Evolutionary conservation across 306 rosid genomes (phyloP).

Genomic region (Medicago lupulina): DNA sequence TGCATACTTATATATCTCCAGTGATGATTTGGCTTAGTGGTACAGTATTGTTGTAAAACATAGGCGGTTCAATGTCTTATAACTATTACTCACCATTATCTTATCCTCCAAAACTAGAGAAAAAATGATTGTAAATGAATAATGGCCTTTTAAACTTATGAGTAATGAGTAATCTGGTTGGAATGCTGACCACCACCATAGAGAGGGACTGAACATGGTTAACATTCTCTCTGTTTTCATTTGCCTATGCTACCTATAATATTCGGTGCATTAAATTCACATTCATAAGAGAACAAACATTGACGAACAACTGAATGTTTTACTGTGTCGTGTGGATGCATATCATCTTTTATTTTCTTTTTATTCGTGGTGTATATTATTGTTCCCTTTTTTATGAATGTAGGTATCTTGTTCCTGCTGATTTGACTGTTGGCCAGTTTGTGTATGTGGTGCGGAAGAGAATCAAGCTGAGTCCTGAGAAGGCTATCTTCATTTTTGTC

Average conservation of each 20-base stretch:
- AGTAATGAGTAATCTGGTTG: slow-evolving; percentile 9
- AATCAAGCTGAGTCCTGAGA: slow-evolving; percentile 84
- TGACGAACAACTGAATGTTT: neutral
- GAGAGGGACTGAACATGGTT: neutral
- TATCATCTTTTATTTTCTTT: neutral
- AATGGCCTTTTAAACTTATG: neutral
- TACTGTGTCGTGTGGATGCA: neutral
- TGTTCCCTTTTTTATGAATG: slow-evolving; percentile 29
- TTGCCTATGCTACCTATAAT: neutral
- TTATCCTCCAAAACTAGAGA: neutral
- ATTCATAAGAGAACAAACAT: neutral
- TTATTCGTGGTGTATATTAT: neutral
- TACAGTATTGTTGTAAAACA: no score
- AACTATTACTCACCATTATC: neutral
- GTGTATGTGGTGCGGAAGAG: slow-evolving; percentile 90
- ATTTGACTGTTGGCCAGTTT: slow-evolving; percentile 84
- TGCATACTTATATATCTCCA: neutral
- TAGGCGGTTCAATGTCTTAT: neutral
- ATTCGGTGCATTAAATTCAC: neutral
- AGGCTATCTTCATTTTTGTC: slow-evolving; percentile 87
- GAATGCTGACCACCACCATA: neutral
- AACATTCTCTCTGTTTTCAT: slow-evolving; percentile 7
- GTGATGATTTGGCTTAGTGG: neutral
- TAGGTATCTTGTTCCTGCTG: slow-evolving; percentile 94
- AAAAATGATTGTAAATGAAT: neutral